A percentile compares a stretch with the other conserved stretches of the same genome.
phyloP scores from a whole-genome alignment of 2,329 filamentous ascomycete species.

The Aspergillus pseudonomiae region DNA sequence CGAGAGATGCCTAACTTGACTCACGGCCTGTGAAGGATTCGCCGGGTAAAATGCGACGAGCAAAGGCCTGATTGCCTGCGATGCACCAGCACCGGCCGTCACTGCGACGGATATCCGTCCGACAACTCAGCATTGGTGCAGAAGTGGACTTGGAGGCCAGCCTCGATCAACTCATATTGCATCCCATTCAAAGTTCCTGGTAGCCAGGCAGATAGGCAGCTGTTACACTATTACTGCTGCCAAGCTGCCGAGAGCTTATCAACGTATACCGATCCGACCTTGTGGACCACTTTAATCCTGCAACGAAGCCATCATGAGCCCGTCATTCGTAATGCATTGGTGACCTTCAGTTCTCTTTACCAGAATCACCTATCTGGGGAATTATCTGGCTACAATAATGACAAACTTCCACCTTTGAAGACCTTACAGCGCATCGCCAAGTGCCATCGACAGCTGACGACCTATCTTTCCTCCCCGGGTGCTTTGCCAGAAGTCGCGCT shows the following conservation, averaged over 20 bases:
- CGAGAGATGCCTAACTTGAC: slow-evolving; percentile 5
- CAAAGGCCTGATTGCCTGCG: slow-evolving; percentile 26
- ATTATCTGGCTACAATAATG: background rate
- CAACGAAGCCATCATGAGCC: slow-evolving; percentile 26
- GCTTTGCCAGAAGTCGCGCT: slow-evolving; percentile 26
- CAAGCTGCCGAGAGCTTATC: slow-evolving; percentile 22
- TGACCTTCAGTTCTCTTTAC: slow-evolving; percentile 26
- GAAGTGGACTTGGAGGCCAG: background rate
- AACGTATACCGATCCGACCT: slow-evolving; percentile 22
- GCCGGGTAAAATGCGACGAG: slow-evolving; percentile 33
- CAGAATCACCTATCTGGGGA: slow-evolving; percentile 13
- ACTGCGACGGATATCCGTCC: slow-evolving; percentile 27
- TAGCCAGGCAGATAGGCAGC: slow-evolving; percentile 26
- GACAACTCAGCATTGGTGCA: background rate
- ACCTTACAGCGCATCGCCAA: slow-evolving; percentile 22
- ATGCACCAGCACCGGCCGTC: slow-evolving; percentile 25
- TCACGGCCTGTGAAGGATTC: slow-evolving; percentile 12
- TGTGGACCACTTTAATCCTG: slow-evolving; percentile 24
- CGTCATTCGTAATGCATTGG: slow-evolving; percentile 25
- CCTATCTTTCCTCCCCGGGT: slow-evolving; percentile 21
- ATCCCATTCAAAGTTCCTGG: slow-evolving; percentile 30
- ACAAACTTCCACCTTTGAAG: background rate
- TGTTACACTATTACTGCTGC: slow-evolving; percentile 28
- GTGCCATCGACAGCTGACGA: slow-evolving; percentile 28
- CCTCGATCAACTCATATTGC: slow-evolving; percentile 20